Evolutionary conservation across 306 rosid species (phyloP), one percentile per base, ranked within the genome.

Genomic region (Fragaria iinumae): DNA sequence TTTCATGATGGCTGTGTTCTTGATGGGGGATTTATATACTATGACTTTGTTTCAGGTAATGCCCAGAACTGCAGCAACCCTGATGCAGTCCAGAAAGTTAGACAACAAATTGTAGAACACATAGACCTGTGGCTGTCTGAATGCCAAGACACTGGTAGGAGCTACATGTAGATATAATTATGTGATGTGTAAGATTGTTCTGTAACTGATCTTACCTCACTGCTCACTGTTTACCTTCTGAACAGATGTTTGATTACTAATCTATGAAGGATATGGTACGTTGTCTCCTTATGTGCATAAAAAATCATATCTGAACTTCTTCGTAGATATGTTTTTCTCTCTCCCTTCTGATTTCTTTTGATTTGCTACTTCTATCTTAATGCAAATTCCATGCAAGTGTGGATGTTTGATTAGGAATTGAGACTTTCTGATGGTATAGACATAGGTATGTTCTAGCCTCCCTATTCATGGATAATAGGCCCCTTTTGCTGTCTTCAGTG

Each of bases 71-170:
- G 98, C 86, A 72, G 90, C 80, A 85, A 88, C 18, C 93, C 97
- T 2, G 98, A 86, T 48, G 92, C 96, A 57, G 97, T 93, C 62
- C 81, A 75, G 78, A 90, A 93, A 86, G 90, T 85, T 23, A 90
- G 98, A 91, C 93, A 88, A 78, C 86, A 93, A 83, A 84, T 93
- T 67, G 79, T 84, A 60, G 93, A 88, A 41, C 83, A 91, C 73
- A 84, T 93, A 53, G 96, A 93, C 78, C 67, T 93, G 75, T 93
- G 98, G 98, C 79, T 93, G 63, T 91, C 97, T n/a, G 78, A 88
- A 81, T 93, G 97, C 74, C 77, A 81, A 38, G 72, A 71, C 76
- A 7, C 69, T 1, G 79, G 81, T 50, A 69, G 83, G 80, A 73
- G 32, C 16, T 82, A 60, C 56, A 75, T 85, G 38, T 91, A 53